Base-by-base conservation (phyloP, 2,329 filamentous ascomycete species). In the Aspergillus texensis region DNA sequence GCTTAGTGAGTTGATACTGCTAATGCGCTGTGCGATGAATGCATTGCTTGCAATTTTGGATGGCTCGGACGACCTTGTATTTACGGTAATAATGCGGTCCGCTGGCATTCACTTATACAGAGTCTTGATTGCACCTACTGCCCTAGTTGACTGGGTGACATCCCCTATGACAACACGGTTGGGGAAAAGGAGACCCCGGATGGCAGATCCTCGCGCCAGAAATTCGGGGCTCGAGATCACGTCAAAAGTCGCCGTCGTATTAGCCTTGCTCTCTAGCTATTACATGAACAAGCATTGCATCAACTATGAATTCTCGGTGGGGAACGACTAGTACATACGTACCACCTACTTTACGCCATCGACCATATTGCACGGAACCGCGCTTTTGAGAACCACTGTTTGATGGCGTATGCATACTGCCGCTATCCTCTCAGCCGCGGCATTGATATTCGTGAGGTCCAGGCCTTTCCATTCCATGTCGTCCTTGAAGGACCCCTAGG, bases 1-100 rank as follows among this genome's bases (percentile, higher is more conserved):
- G 19, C 34, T 41, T 10, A 55, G 16, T 9, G 58, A 60, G 34
- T 46, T 52, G 9, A 60, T 55, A 16, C 24, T 55, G 50, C 19
- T 60, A 14, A 45, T 60, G 11, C 34, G 48, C 26, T 60, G 50
- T 28, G 34, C 58, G 4, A 60, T 39, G 32, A 55, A 41, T 9
- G 58, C 58, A 9, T 41, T 45, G 9, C 28, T 30, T 10, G 46
- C 28, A 6, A 60, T 46, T 32, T 55, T 54, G 10, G 21, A 48
- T 8, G 48, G 14, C 36, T 60, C 58, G 0, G 50, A 55, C 2
- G 58, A 55, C 58, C 46, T 55, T 6, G 24, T 19, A 26, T 60
- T 36, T 36, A 46, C 41, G 9, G 48, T 55, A 24, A 55, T 30
- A 24, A 60, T 60, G 21, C 50, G 34, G 24, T 60, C 58, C 3